phyloP scores from a whole-genome alignment of 2,329 filamentous ascomycete genomes.

The Paraphaeosphaeria minitans region DNA sequence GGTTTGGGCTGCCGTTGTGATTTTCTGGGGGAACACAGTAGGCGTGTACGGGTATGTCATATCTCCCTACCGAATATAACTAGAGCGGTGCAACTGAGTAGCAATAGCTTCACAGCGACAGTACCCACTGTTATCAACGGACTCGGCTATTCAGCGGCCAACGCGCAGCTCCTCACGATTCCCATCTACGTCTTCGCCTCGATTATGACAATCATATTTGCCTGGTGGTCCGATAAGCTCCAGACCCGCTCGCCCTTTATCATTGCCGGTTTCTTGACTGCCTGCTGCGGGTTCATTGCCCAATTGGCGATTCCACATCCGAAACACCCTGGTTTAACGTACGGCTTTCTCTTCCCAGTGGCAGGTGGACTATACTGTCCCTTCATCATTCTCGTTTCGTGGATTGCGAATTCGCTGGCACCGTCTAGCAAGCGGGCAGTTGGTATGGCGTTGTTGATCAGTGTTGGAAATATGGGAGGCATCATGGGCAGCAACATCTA shows the following conservation, averaged over 20 bases:
- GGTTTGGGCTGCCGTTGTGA: slow-evolving; percentile 44
- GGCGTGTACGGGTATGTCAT: slow-evolving; percentile 42
- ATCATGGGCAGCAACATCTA: slow-evolving; percentile 57
- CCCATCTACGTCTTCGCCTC: slow-evolving; percentile 51
- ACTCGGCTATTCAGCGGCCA: slow-evolving; percentile 49
- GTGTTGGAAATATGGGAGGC: slow-evolving; percentile 55
- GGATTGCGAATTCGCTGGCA: slow-evolving; percentile 44
- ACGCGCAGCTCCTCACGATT: slow-evolving; percentile 50
- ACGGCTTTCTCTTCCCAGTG: slow-evolving; percentile 50
- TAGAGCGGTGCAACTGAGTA: not conserved
- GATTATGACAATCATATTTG: slow-evolving; percentile 48
- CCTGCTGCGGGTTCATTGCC: slow-evolving; percentile 61
- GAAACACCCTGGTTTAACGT: slow-evolving; percentile 52
- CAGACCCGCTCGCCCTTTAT: slow-evolving; percentile 61
- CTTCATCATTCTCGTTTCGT: slow-evolving; percentile 44
- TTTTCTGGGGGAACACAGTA: slow-evolving; percentile 46
- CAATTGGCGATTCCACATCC: slow-evolving; percentile 53
- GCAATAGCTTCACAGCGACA: slow-evolving; percentile 44
- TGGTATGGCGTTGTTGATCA: slow-evolving; percentile 55
- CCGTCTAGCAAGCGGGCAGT: slow-evolving; percentile 49
- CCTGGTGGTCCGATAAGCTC: slow-evolving; percentile 57
- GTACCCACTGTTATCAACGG: slow-evolving; percentile 50
- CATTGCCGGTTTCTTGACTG: slow-evolving; percentile 56
- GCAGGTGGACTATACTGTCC: slow-evolving; percentile 45
- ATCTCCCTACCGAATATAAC: not conserved